Evolutionary conservation across 2,329 filamentous ascomycete species (phyloP), one percentile per base, ranked within the genome.

Genomic region (Trichoderma sp.): DNA sequence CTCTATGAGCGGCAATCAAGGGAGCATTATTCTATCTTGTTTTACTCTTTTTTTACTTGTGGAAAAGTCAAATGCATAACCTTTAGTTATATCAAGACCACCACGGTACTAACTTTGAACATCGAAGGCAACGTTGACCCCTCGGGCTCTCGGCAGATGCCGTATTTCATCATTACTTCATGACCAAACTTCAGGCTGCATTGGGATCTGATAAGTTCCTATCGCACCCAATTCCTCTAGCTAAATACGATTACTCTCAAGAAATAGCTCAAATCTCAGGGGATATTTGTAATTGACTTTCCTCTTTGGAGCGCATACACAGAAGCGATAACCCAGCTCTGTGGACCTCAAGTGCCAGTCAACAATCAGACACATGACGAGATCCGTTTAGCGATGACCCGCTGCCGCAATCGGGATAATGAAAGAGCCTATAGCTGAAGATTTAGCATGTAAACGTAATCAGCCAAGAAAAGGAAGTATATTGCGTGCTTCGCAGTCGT

Each of bases 341-440:
- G 67, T 71, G 67, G 67, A 60, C n/a, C 53, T 38, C 14, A 33
- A 31, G 33, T 33, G 33, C 21, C 67, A 60, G 67, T 64, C 45
- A 65, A 73, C 35, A 21, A 29, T 24, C 50, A 27, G 31, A 56
- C 31, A 38, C 71, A 73, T 73, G 71, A 73, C 71, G 60, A 73
- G 71, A 73, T 73, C 71, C 71, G 71, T 64, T 56, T 71, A 18
- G 71, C 71, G 71, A 73, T 65, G 71, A 73, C 71, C 71, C 71
- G 60, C 71, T 41, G 29, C 38, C 41, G 41, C 35, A 65, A 65
- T 65, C 24, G 27, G 35, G 59, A 38, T 24, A 24, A 45, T 65
- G 29, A 56, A 38, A 60, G 24, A 14, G 45, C 33, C 21, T 24
- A 53, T 21, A 50, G 27, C 29, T 24, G 21, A 45, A n/a, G 59